Evolutionary conservation across 139 green algal species (phyloP), one percentile per base, ranked within the genome.

Genomic region (Tetraselmis chui): DNA sequence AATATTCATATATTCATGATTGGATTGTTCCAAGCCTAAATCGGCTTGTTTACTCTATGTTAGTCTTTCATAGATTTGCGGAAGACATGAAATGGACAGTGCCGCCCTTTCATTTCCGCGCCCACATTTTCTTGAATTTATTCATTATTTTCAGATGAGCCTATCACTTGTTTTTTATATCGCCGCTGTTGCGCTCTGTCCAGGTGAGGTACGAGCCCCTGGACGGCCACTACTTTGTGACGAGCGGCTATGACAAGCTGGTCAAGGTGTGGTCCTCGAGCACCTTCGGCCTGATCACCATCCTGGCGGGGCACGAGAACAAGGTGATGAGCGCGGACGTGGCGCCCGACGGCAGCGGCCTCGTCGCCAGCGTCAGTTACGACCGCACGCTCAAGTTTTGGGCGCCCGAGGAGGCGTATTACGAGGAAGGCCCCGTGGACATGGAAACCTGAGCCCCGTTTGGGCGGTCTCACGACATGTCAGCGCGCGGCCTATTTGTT

Each of bases 261-360:
- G 84, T 81, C 59, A 90, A 94, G 84, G 79, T 97, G 28, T 93
- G 90, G 89, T 93, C 83, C 27, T 80, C 59, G 0, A 76, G 80
- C 0, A 88, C 95, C 82, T 96, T 94, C 81, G 80, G 79, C 76
- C 88, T 96, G 27, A 80, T 94, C 24, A 91, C 86, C 67, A 93
- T 86, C 23, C 89, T 99, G 75, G 91, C 90, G 18, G 96, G 94
- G 0, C 96, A 99, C 83, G 96, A 98, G 81, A 91, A 93, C 79
- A 97, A 97, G 84, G 89, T 99, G 22, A 98, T 98, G 94, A 90
- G 85, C 18, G 90, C 83, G 1, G 96, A 98, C 85, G 83, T 98
- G 29, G 45, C 85, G 75, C 67, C 31, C 2, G 83, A 89, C 29
- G 83, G 82, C 23, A 74, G 25, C n/a, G 67, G 81, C 30, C 78